Conservation (phyloP, 2,329 filamentous ascomycete species). For the Tolypocladium ophioglossoides region DNA sequence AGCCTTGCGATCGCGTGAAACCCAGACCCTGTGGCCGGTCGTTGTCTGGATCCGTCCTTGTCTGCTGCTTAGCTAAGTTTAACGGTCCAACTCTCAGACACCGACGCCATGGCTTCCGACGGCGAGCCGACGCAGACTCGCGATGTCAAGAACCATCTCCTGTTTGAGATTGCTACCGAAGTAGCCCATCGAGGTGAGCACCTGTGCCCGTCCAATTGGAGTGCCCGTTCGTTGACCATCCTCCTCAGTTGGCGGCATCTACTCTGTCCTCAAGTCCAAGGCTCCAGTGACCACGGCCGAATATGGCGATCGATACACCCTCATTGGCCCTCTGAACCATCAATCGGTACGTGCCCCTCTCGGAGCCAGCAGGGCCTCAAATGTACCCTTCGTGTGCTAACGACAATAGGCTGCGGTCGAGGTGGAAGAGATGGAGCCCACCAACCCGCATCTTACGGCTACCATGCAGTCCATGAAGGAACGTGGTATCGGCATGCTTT, state of each 20-base stretch:
- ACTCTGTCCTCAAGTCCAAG: slow-evolving; percentile 98
- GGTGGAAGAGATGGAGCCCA: slow-evolving; percentile 85
- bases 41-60: neutral
- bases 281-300: slow-evolving; percentile 94
- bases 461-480: slow-evolving; percentile 92
- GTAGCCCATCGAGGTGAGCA: slow-evolving; percentile 83
- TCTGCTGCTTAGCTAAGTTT: neutral
- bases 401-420: slow-evolving; percentile 74
- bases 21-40: neutral
- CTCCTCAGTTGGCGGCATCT: slow-evolving; percentile 83
- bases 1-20: neutral
- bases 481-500: slow-evolving; percentile 79
- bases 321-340: slow-evolving; percentile 89
- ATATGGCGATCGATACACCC: slow-evolving; percentile 94
- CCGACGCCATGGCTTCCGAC: slow-evolving; percentile 33
- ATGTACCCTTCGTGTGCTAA: slow-evolving; percentile 2
- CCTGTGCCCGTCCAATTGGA: slow-evolving; percentile 3
- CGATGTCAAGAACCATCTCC: slow-evolving; percentile 89
- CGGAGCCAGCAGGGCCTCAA: neutral
- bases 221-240: slow-evolving; percentile 6
- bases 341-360: slow-evolving; percentile 55
- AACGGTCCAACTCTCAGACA: slow-evolving; percentile 4
- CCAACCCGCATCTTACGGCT: slow-evolving; percentile 63
- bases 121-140: slow-evolving; percentile 31
- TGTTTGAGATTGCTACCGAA: slow-evolving; percentile 95